These are phyloP conservation scores for Penicillium mononematosum DNA, from an alignment of 495 filamentous ascomycete species.

Conservation along the genomic window DNA sequence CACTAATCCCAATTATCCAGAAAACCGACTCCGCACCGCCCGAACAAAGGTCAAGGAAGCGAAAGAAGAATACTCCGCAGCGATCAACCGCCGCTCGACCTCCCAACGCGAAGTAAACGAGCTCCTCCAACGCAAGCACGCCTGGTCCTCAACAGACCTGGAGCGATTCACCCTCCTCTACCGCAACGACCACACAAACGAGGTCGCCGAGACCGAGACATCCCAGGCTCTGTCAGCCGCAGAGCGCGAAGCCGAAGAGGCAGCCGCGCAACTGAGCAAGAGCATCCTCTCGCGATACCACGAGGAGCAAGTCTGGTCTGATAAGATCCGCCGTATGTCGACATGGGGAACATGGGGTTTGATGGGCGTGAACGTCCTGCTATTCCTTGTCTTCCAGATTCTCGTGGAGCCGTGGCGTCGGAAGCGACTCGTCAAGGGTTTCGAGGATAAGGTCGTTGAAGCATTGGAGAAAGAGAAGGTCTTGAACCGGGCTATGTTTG, in stretches of 20 bases:
- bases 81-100: conserved; percentile 73
- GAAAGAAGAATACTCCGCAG: conserved; percentile 71
- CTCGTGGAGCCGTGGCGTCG: conserved; percentile 94
- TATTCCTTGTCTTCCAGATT: conserved; percentile 87
- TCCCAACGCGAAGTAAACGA: conserved; percentile 96
- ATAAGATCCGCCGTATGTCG: conserved; percentile 91
- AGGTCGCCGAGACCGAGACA: conserved; percentile 77
- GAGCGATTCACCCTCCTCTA: conserved; percentile 95
- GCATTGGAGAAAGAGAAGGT: conserved; percentile 74
- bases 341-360: conserved; percentile 98
- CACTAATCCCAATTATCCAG: conserved; percentile 35
- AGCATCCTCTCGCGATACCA: conserved; percentile 89
- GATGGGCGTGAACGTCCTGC: conserved; percentile 91
- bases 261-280: conserved; percentile 67
- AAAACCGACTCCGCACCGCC: conserved; percentile 60
- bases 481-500: conserved; percentile 24
- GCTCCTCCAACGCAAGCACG: conserved; percentile 88
- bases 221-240: conserved; percentile 67
- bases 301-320: conserved; percentile 99
- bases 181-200: conserved; percentile 87
- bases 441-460: conserved; percentile 35
- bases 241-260: conserved; percentile 75
- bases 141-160: conserved; percentile 82
- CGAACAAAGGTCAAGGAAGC: conserved; percentile 65
- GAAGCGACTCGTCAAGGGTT: conserved; percentile 50